Percentiles rank a stretch among this genome's conserved stretches.
Evolutionary conservation across 1,139 yeast species (phyloP).

Genomic region (Magnusiomyces suaveolens): DNA sequence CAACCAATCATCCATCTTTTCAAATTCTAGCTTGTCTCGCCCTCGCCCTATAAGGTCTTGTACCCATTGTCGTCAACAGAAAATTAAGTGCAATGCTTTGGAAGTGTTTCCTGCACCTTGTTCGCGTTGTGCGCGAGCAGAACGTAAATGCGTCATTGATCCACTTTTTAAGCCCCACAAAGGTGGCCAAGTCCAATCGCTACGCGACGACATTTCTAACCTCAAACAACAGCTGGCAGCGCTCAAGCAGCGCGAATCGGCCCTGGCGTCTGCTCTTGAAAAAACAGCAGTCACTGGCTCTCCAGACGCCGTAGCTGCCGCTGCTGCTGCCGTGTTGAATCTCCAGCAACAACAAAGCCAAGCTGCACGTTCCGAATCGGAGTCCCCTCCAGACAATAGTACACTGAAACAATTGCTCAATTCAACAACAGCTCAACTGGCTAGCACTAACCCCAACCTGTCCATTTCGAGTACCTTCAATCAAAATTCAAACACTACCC

Average conservation of each 20-base stretch:
- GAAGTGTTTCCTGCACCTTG: conserved; percentile 79
- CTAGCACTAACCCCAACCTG: neutral
- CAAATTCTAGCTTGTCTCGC: neutral
- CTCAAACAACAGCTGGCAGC: conserved; percentile 68
- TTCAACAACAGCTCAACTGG: neutral
- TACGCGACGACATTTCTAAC: conserved; percentile 78
- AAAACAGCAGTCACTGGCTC: conserved; percentile 17
- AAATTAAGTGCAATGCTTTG: conserved; percentile 85
- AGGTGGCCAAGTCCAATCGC: conserved; percentile 78
- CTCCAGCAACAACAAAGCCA: conserved; percentile 3
- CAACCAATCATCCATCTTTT: neutral
- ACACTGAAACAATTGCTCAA: neutral
- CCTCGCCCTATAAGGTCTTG: conserved; percentile 79
- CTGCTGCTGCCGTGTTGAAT: conserved; percentile 2
- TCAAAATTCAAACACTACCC: neutral
- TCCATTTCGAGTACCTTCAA: neutral
- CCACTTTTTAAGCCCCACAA: conserved; percentile 87
- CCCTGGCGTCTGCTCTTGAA: conserved; percentile 21
- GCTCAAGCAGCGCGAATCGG: conserved; percentile 48
- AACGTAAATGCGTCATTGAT: conserved; percentile 74
- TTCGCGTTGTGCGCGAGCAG: conserved; percentile 71
- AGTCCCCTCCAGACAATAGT: neutral
- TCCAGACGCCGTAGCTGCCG: conserved; percentile 1
- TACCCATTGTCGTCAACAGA: conserved; percentile 90
- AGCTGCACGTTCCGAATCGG: neutral